Evolutionary conservation across 495 filamentous ascomycete genomes (phyloP).

Genomic region (Lasiosphaeria miniovina): DNA sequence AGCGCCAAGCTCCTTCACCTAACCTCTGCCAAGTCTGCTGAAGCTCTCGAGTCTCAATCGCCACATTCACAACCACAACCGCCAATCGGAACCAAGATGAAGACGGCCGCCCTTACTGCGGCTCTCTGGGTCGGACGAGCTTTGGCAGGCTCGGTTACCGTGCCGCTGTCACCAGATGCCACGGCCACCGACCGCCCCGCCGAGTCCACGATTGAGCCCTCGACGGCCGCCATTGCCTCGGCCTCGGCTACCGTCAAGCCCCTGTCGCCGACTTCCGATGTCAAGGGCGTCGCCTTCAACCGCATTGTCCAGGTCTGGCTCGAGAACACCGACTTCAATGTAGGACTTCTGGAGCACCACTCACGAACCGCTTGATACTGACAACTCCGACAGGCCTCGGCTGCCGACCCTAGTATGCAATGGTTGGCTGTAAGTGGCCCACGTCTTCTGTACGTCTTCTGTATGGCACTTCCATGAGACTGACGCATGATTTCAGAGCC

Average conservation of each 20-base stretch:
- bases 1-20: too few species aligned
- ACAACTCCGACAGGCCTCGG: too few species aligned
- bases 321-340: conserved; percentile 61
- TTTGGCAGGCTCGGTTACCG: background rate
- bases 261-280: conserved; percentile 54
- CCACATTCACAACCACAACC: too few species aligned
- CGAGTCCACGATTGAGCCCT: background rate
- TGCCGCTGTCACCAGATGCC: background rate
- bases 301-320: conserved; percentile 68
- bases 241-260: conserved; percentile 37
- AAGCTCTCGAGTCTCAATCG: too few species aligned
- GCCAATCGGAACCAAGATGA: too few species aligned
- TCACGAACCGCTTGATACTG: too few species aligned
- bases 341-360: background rate
- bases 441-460: too few species aligned
- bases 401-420: background rate
- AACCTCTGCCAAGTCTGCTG: too few species aligned
- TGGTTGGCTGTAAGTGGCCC: too few species aligned
- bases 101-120: too few species aligned
- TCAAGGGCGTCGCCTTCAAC: conserved; percentile 64
- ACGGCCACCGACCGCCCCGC: background rate
- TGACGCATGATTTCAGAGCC: too few species aligned
- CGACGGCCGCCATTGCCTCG: conserved; percentile 17
- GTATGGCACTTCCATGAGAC: too few species aligned
- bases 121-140: background rate